phyloP scores from a whole-genome alignment of 371 early-diverging fungal genomes.

The Rhizopus delemar region DNA sequence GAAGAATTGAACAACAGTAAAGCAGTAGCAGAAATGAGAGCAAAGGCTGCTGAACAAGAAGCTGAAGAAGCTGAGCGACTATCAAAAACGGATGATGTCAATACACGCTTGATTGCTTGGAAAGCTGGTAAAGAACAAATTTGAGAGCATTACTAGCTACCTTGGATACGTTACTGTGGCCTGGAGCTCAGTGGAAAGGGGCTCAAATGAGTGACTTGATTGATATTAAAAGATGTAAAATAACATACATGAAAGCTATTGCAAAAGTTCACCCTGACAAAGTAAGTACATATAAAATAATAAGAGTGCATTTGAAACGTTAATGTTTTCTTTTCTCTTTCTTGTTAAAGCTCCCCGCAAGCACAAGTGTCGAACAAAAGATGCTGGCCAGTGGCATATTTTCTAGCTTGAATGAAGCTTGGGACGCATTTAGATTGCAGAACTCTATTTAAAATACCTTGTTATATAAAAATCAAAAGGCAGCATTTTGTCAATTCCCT shows the following conservation, averaged over 20 bases:
- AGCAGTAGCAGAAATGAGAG: conserved; percentile 72
- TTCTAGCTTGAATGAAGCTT: conserved; percentile 81
- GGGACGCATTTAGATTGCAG: conserved; percentile 76
- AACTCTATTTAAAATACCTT: conserved; percentile 8
- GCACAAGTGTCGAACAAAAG: conserved; percentile 68
- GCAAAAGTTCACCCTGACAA: conserved; percentile 96
- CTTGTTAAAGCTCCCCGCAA: conserved; percentile 34
- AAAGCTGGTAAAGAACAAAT: conserved; percentile 86
- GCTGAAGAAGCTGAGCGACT: conserved; percentile 80
- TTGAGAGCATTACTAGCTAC: conserved; percentile 87
- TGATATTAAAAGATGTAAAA: conserved; percentile 83
- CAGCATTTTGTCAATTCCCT: too few species aligned
- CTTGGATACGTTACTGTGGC: conserved; percentile 81
- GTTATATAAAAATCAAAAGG: not conserved
- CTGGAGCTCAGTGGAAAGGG: conserved; percentile 72
- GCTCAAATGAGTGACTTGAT: conserved; percentile 85
- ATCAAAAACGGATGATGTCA: conserved; percentile 74
- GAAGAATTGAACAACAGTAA: conserved; percentile 43
- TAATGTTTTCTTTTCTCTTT: not conserved
- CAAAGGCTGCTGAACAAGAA: conserved; percentile 67
- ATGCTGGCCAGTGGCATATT: conserved; percentile 85
- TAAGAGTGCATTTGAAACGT: not conserved
- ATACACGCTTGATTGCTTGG: conserved; percentile 73
- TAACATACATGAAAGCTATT: conserved; percentile 89
- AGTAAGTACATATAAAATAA: conserved; percentile 41